These are phyloP conservation scores for Aspergillus uvarum DNA, from an alignment of 2,329 filamentous ascomycete species.

Conservation along the genomic window DNA sequence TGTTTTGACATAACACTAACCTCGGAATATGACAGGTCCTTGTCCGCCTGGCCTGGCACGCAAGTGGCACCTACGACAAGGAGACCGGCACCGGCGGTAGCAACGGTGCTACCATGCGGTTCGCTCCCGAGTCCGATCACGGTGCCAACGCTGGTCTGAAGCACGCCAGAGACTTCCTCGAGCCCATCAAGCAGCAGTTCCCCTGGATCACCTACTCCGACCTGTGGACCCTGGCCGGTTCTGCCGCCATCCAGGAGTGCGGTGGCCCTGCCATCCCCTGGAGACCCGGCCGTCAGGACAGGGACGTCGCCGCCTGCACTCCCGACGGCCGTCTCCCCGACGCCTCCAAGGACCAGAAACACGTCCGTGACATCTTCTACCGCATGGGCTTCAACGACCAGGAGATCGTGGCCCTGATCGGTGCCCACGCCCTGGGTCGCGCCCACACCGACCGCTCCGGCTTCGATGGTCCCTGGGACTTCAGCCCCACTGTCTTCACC, in stretches of 20 bases:
- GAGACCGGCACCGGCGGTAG: conserved; percentile 84
- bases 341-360: conserved; percentile 71
- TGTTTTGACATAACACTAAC: conserved; percentile 3
- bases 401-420: conserved; percentile 87
- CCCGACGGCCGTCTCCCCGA: conserved; percentile 91
- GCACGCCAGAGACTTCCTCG: conserved; percentile 84
- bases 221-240: conserved; percentile 88
- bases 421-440: conserved; percentile 83
- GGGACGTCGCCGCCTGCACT: conserved; percentile 79
- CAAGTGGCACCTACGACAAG: conserved; percentile 87
- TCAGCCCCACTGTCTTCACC: conserved; percentile 84
- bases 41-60: conserved; percentile 89
- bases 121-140: conserved; percentile 82
- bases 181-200: conserved; percentile 85
- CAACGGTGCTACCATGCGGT: conserved; percentile 97
- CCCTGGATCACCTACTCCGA: conserved; percentile 97
- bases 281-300: conserved; percentile 80
- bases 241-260: conserved; percentile 91
- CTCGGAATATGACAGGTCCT: conserved; percentile 54
- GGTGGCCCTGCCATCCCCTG: conserved; percentile 83
- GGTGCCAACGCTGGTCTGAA: conserved; percentile 91
- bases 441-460: conserved; percentile 88
- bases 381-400: conserved; percentile 98
- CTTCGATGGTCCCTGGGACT: conserved; percentile 87
- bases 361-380: conserved; percentile 88